Conservation (phyloP, 2,329 filamentous ascomycete genomes). For the Alternaria sp. region DNA sequence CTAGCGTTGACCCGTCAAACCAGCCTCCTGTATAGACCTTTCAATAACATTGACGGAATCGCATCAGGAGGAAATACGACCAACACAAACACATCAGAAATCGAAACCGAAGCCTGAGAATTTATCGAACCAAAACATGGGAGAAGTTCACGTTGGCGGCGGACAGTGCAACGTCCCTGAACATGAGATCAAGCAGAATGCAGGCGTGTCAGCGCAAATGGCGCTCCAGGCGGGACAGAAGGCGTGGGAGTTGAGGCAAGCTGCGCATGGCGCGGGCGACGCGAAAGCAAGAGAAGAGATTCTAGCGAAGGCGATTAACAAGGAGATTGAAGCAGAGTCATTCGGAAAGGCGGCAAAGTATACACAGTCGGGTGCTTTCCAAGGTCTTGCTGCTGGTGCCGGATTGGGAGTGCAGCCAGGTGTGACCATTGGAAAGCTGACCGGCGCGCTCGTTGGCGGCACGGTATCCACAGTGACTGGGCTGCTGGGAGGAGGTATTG, state of each 20-base stretch:
- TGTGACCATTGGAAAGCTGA: constrained; percentile 44
- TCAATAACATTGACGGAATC: not conserved
- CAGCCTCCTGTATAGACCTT: not conserved
- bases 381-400: constrained; percentile 48
- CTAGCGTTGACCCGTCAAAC: constrained; percentile 1
- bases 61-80: not conserved
- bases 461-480: constrained; percentile 42
- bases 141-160: constrained; percentile 9
- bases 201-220: constrained; percentile 46
- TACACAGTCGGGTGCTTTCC: constrained; percentile 47
- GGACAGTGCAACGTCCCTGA: constrained; percentile 35
- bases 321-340: constrained; percentile 50
- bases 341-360: constrained; percentile 52
- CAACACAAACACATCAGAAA: constrained; percentile 13
- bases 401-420: constrained; percentile 47
- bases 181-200: constrained; percentile 48
- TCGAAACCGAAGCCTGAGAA: constrained; percentile 10
- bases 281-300: constrained; percentile 48
- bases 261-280: constrained; percentile 48
- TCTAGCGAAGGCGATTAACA: constrained; percentile 49
- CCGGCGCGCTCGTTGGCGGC: constrained; percentile 45
- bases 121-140: constrained; percentile 10
- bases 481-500: constrained; percentile 43
- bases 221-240: constrained; percentile 48
- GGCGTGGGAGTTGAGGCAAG: constrained; percentile 49